Evolutionary conservation across 2,329 filamentous ascomycete genomes (phyloP).

Genomic region (Davidsoniella eucalypti): DNA sequence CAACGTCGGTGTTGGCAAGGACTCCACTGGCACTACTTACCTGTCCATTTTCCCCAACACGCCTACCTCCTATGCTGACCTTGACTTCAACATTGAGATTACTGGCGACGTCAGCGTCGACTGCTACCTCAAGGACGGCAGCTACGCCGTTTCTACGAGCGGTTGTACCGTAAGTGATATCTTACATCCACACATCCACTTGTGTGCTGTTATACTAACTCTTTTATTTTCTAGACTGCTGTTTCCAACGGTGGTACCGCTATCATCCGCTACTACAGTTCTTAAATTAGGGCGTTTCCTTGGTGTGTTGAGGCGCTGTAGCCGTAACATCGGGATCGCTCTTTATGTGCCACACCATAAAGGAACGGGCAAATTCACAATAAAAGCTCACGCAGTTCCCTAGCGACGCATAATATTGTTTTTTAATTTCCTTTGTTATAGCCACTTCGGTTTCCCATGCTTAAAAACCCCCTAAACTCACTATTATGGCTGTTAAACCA

Average conservation of each 20-base stretch:
- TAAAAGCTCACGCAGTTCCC: no score
- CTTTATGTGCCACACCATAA: no score
- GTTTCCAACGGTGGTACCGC: conserved; percentile 26
- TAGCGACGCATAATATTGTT: neutral
- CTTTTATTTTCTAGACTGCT: conserved; percentile 23
- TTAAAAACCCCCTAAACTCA: neutral
- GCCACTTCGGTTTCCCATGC: neutral
- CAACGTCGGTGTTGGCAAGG: conserved; percentile 68
- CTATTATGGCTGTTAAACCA: no score
- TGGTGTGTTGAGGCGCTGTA: no score
- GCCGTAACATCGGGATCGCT: no score
- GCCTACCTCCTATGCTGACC: conserved; percentile 51
- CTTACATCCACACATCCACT: neutral
- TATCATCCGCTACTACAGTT: conserved; percentile 27
- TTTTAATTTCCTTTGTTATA: neutral
- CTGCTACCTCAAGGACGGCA: conserved; percentile 51
- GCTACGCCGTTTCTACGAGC: conserved; percentile 36
- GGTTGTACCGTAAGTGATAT: conserved; percentile 68
- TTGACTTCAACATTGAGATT: conserved; percentile 70
- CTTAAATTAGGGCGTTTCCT: neutral
- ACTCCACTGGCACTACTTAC: conserved; percentile 48
- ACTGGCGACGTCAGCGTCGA: conserved; percentile 39
- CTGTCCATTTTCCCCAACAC: conserved; percentile 72
- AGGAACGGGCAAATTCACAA: no score
- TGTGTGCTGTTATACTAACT: conserved; percentile 1